phyloP scores from a whole-genome alignment of 257 asterid genomes.

The Fraxinus quadrangulata region DNA sequence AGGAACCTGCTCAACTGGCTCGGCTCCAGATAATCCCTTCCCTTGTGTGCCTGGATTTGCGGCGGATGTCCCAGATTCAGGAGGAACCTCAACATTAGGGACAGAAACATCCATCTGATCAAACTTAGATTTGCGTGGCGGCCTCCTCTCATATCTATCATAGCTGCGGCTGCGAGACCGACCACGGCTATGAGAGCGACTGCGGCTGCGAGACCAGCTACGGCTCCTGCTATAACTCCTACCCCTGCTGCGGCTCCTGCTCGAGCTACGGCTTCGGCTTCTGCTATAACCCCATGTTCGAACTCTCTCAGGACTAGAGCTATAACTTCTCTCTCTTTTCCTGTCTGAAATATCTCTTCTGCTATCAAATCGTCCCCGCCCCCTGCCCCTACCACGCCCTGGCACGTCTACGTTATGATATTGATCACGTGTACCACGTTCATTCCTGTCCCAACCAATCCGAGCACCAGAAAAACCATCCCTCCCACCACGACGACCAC shows the following conservation, averaged over 20 bases:
- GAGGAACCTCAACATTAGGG: constrained; percentile 31
- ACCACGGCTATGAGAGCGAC: constrained; percentile 34
- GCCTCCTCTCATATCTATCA: constrained; percentile 63
- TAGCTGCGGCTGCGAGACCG: constrained; percentile 42
- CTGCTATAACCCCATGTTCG: constrained; percentile 39
- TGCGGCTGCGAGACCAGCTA: constrained; percentile 49
- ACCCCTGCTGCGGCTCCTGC: constrained; percentile 46
- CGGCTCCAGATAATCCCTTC: constrained; percentile 37
- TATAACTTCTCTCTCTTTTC: constrained; percentile 49
- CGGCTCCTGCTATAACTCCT: constrained; percentile 41
- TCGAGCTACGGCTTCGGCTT: constrained; percentile 53
- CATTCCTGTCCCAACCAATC: constrained; percentile 77
- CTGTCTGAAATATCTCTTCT: constrained; percentile 61
- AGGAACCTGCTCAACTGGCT: constrained; percentile 29
- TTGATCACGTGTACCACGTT: constrained; percentile 55
- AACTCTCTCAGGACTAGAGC: constrained; percentile 45
- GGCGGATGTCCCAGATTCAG: constrained; percentile 28
- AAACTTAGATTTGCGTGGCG: constrained; percentile 60
- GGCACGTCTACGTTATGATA: constrained; percentile 51
- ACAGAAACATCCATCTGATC: constrained; percentile 61
- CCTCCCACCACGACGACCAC: constrained; percentile 61
- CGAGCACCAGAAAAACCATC: constrained; percentile 60
- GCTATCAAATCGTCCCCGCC: constrained; percentile 69
- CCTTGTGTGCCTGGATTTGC: constrained; percentile 32
- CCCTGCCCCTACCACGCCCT: constrained; percentile 79